Percentiles rank a stretch among this genome's conserved stretches.
phyloP scores from a whole-genome alignment of 495 filamentous ascomycete species.

The Penicillium canescens region DNA sequence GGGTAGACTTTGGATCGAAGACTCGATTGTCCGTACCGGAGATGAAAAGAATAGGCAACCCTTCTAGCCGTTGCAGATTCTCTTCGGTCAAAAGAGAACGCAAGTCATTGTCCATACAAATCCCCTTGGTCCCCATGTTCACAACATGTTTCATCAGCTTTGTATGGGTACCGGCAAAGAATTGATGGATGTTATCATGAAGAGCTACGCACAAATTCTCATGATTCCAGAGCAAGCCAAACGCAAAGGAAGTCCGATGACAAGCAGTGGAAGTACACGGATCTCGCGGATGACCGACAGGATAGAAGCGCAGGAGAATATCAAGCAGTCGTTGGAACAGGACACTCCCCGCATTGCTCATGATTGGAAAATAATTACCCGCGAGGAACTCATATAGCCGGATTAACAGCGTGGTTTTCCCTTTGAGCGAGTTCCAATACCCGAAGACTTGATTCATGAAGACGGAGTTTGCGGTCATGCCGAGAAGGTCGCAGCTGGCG shows the following conservation, averaged over 20 bases:
- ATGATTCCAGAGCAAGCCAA: conserved; percentile 67
- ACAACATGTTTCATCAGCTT: conserved; percentile 56
- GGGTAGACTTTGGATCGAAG: conserved; percentile 57
- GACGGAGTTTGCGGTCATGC: conserved; percentile 63
- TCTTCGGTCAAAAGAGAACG: conserved; percentile 41
- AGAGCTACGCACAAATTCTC: conserved; percentile 62
- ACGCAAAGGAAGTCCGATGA: conserved; percentile 59
- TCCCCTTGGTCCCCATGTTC: conserved; percentile 53
- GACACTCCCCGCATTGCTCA: not conserved
- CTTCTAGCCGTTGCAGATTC: conserved; percentile 52
- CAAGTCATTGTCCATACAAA: conserved; percentile 50
- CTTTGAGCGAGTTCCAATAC: conserved; percentile 60
- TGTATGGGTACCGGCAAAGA: conserved; percentile 66
- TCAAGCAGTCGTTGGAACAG: conserved; percentile 15
- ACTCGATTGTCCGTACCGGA: conserved; percentile 62
- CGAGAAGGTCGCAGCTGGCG: conserved; percentile 28
- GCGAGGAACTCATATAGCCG: conserved; percentile 13
- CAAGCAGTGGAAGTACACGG: conserved; percentile 64
- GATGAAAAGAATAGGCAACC: conserved; percentile 59
- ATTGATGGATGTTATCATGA: conserved; percentile 60
- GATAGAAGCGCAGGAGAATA: conserved; percentile 51
- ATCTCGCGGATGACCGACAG: conserved; percentile 50
- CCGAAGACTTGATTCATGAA: conserved; percentile 66
- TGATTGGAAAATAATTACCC: conserved; percentile 15
- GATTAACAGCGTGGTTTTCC: conserved; percentile 41